phyloP scores from a whole-genome alignment of 257 asterid species.

The Nicotiana undulata region DNA sequence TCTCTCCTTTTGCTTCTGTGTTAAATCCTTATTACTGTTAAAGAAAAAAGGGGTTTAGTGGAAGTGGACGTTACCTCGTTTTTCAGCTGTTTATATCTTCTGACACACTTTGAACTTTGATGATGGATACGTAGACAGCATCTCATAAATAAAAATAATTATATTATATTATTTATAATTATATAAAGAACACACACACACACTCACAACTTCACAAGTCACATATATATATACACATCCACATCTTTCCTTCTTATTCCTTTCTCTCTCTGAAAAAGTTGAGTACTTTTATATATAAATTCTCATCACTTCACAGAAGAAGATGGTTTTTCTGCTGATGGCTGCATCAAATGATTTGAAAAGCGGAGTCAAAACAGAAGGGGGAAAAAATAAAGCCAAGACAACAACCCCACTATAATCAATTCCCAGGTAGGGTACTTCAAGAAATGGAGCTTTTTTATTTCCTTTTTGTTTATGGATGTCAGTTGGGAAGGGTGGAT shows the following conservation, averaged over 20 bases:
- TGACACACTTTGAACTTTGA: constrained; percentile 53
- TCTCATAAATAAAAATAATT: constrained; percentile 18
- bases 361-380: constrained; percentile 57
- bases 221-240: constrained; percentile 19
- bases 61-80: constrained; percentile 95
- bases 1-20: neutral
- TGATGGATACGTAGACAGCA: constrained; percentile 24
- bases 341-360: constrained; percentile 56
- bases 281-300: constrained; percentile 24
- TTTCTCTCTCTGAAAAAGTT: constrained; percentile 36
- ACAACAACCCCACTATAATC: constrained; percentile 27
- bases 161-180: neutral
- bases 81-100: constrained; percentile 63
- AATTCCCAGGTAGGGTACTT: constrained; percentile 29
- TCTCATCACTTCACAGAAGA: constrained; percentile 20
- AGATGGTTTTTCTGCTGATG: neutral
- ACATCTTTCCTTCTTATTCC: constrained; percentile 12
- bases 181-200: constrained; percentile 12
- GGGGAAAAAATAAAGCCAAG: neutral
- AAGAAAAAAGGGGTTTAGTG: constrained; percentile 19
- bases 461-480: neutral
- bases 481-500: constrained; percentile 16
- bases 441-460: neutral
- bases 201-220: neutral
- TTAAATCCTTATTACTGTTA: neutral